Evolutionary conservation across 2,329 filamentous ascomycete genomes (phyloP), one percentile per base, ranked within the genome.

Genomic region (Colletotrichum brevisporum): DNA sequence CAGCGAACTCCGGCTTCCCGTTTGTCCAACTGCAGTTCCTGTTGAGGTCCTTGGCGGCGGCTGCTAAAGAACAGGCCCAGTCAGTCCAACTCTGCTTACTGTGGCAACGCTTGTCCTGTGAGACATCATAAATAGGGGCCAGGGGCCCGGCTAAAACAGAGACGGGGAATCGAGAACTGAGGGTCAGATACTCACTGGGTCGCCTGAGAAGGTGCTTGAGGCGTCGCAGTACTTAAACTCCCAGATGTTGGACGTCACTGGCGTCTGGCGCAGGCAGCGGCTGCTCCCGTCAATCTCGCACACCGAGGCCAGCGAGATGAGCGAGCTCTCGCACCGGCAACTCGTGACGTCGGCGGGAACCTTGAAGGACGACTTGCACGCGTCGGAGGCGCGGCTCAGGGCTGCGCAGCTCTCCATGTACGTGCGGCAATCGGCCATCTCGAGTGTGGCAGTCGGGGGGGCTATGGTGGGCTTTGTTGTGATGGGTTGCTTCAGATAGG

Each of bases 351-450:
- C 27, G 8, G 52, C 51, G n/a, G 61, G 51, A 16, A 5, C 1
- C 12, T 39, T 26, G 12, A 48, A 31, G 3, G 61, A 54, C 1
- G 61, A 63, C 9, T 41, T 48, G 18, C 52, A 63, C 16, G 61
- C 45, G 43, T 26, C 15, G 26, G 24, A 8, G 13, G 52, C 31
- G 41, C 36, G 61, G 39, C 51, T 56, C 18, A 56, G 43, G 18
- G 43, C 26, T n/a, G 61, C 61, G 43, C 61, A 63, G 52, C 43
- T 57, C 52, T 63, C 61, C 15, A 21, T 43, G 5, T 18, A 31
- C n/a, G 4, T 13, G 18, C 27, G 26, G 9, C 61, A 63, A 4
- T 4, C 5, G 18, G 47, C 43, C 18, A 5, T 41, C 51, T 56
- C 52, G 21, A 63, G 24, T n/a, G 52, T 63, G 27, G 39, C 47